phyloP scores from a whole-genome alignment of 1,284 basidiomycete genomes.

The Trichosporon asahii region DNA sequence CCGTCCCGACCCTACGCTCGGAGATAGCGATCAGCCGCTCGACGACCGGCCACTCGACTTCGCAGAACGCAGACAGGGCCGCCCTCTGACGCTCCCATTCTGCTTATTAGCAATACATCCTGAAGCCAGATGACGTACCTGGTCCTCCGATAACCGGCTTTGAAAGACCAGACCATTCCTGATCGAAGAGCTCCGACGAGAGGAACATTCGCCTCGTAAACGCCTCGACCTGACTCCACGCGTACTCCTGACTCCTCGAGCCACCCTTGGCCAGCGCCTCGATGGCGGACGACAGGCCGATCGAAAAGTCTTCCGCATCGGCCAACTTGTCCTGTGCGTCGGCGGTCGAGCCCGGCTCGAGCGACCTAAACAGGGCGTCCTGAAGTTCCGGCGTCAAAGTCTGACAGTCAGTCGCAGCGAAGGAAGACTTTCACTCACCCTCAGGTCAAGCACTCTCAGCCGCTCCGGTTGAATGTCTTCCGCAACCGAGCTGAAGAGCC shows the following conservation, averaged over 20 bases:
- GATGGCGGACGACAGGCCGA: slow-evolving; percentile 24
- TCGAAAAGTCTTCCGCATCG: slow-evolving; percentile 13
- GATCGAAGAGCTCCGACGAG: slow-evolving; percentile 7
- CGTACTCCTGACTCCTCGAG: slow-evolving; percentile 17
- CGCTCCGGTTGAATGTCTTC: slow-evolving; percentile 20
- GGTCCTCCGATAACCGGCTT: slow-evolving; percentile 7
- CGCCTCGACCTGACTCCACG: slow-evolving; percentile 23
- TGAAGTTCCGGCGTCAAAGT: slow-evolving; percentile 14
- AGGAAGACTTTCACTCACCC: slow-evolving; percentile 15
- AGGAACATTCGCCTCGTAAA: slow-evolving; percentile 27
- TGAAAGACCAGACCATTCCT: slow-evolving; percentile 11
- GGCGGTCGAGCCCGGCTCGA: slow-evolving; percentile 5
- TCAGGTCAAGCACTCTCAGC: slow-evolving; percentile 28
- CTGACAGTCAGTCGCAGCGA: neutral
- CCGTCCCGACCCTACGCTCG: neutral
- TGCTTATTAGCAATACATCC: neutral
- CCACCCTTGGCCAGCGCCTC: slow-evolving; percentile 27
- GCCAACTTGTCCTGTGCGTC: neutral
- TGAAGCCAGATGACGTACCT: neutral
- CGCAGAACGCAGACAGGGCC: slow-evolving; percentile 28
- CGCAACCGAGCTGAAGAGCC: slow-evolving; percentile 23
- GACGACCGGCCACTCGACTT: slow-evolving; percentile 26
- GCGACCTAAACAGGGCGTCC: slow-evolving; percentile 12
- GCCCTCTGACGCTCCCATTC: slow-evolving; percentile 31
- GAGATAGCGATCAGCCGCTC: slow-evolving; percentile 22